phyloP scores from a whole-genome alignment of 2,329 filamentous ascomycete species.

The Zymoseptoria passerinii region DNA sequence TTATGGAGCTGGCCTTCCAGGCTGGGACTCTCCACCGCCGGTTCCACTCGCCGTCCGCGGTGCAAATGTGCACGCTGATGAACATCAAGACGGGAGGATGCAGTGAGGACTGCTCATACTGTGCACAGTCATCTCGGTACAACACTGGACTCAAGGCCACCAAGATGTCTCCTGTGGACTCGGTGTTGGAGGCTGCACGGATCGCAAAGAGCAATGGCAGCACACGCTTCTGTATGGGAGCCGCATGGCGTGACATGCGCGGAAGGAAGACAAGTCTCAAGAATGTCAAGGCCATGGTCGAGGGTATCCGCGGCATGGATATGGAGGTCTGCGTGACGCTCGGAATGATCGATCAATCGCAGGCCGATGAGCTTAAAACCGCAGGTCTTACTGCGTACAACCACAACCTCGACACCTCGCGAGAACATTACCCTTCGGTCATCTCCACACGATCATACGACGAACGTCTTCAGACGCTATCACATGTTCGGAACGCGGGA shows the following conservation, averaged over 20 bases:
- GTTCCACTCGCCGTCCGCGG: conserved; percentile 74
- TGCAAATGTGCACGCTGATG: conserved; percentile 91
- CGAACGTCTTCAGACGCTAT: conserved; percentile 71
- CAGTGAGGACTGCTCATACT: conserved; percentile 89
- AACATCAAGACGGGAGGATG: conserved; percentile 95
- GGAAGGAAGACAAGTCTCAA: conserved; percentile 74
- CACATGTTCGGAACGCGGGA: conserved; percentile 73
- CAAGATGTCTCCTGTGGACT: conserved; percentile 69
- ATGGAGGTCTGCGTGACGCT: conserved; percentile 94
- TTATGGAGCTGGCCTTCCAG: conserved; percentile 57
- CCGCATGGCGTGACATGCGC: conserved; percentile 89
- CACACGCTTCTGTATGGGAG: conserved; percentile 92
- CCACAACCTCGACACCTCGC: conserved; percentile 84
- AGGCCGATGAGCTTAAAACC: conserved; percentile 73
- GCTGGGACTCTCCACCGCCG: conserved; percentile 63
- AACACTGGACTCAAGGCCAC: conserved; percentile 68
- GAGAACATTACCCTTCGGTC: conserved; percentile 79
- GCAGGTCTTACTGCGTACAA: conserved; percentile 88
- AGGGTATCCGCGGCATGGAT: conserved; percentile 67
- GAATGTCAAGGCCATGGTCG: conserved; percentile 81
- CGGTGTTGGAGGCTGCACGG: conserved; percentile 69
- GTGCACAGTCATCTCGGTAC: conserved; percentile 79
- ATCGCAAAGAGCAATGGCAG: conserved; percentile 74
- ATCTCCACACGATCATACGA: conserved; percentile 84
- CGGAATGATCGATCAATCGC: conserved; percentile 72